A percentile compares a stretch with the other conserved stretches of the same genome.
Conservation (phyloP, 2,329 filamentous ascomycete genomes). For the Diaporthe ilicicola region DNA sequence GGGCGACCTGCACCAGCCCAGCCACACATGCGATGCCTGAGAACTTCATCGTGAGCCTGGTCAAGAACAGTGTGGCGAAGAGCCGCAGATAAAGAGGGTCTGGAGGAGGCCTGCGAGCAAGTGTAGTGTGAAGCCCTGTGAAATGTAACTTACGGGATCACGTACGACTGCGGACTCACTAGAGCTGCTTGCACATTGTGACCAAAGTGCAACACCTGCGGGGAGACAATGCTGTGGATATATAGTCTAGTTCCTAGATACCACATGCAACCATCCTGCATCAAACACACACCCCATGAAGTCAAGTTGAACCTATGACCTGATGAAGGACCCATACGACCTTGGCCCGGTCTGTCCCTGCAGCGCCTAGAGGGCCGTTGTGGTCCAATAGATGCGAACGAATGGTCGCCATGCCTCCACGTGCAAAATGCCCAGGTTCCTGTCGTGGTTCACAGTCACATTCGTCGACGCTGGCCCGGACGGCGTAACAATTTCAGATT, state of each 20-base stretch:
- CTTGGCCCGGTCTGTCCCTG: background rate
- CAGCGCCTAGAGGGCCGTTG: conserved; percentile 16
- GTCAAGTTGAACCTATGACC: conserved; percentile 7
- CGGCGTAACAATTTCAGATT: background rate
- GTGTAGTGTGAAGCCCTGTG: background rate
- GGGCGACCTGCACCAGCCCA: conserved; percentile 16
- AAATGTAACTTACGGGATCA: background rate
- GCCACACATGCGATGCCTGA: background rate
- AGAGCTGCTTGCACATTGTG: background rate
- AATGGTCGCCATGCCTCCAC: conserved; percentile 19
- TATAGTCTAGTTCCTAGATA: background rate
- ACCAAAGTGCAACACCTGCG: background rate
- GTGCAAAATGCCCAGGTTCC: conserved; percentile 13
- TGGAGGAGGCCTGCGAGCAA: background rate
- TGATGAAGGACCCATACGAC: background rate
- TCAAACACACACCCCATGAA: conserved; percentile 1
- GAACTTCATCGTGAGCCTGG: conserved; percentile 14
- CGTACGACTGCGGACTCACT: background rate
- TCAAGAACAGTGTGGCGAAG: background rate
- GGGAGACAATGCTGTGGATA: conserved; percentile 2
- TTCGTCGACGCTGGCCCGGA: background rate
- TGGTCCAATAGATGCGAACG: conserved; percentile 5
- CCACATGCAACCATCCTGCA: background rate
- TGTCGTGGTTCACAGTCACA: conserved; percentile 9
- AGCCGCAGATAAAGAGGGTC: background rate